phyloP scores from a whole-genome alignment of 768 basidiomycete species.

The Rhodosporidiobolus odoratus region DNA sequence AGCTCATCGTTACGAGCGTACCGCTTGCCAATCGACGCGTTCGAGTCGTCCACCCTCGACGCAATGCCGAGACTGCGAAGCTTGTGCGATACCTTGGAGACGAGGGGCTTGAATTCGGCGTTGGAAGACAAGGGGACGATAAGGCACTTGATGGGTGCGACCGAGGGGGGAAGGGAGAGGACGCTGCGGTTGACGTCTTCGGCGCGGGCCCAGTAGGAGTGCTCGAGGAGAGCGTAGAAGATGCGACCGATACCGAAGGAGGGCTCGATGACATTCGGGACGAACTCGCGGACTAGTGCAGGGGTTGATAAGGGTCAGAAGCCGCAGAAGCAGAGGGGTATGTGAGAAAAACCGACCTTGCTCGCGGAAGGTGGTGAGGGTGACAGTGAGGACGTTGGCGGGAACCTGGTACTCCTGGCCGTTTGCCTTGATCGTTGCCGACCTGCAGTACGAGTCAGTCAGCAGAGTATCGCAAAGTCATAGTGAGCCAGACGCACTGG shows the following conservation, averaged over 20 bases:
- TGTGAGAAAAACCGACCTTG: slow-evolving; percentile 52
- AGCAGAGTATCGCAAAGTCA: not conserved
- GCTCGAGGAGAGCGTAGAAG: slow-evolving; percentile 86
- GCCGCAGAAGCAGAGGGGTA: not conserved
- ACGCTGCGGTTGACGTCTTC: slow-evolving; percentile 86
- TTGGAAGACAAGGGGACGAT: slow-evolving; percentile 89
- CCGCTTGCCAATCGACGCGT: slow-evolving; percentile 88
- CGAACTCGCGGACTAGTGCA: slow-evolving; percentile 80
- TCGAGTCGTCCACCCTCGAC: slow-evolving; percentile 91
- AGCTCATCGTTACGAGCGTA: slow-evolving; percentile 98
- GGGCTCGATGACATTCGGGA: slow-evolving; percentile 96
- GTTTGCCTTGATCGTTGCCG: slow-evolving; percentile 58
- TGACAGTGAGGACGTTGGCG: slow-evolving; percentile 67
- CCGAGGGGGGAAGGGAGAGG: slow-evolving; percentile 76
- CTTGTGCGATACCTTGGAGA: slow-evolving; percentile 79
- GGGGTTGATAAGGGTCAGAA: not conserved
- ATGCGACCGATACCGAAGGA: slow-evolving; percentile 97
- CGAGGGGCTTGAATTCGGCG: slow-evolving; percentile 73
- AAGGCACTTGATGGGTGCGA: slow-evolving; percentile 93
- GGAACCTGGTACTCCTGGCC: slow-evolving; percentile 67
- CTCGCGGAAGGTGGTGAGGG: slow-evolving; percentile 79
- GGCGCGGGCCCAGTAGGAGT: slow-evolving; percentile 91
- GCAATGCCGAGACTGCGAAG: slow-evolving; percentile 83
- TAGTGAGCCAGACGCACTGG: slow-evolving; percentile 55
- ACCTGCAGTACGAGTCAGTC: slow-evolving; percentile 46